Percentiles rank a stretch among this genome's conserved stretches.
These are phyloP conservation scores for Dissophora ornata DNA, from an alignment of 192 early-diverging fungal species.

Conservation along the genomic window DNA sequence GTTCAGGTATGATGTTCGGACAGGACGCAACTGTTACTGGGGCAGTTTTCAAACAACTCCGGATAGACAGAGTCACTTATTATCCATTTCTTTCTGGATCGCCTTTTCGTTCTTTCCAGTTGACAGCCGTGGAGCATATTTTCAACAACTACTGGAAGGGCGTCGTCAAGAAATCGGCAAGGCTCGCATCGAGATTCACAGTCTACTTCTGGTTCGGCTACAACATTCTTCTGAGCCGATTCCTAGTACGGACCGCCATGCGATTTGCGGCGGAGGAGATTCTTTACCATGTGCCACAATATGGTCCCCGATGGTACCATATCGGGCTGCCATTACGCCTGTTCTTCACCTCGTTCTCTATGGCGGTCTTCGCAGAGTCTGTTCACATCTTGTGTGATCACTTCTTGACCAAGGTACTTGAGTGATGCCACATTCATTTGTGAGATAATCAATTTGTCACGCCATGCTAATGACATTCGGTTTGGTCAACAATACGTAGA, in stretches of 20 bases:
- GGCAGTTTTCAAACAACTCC: no score
- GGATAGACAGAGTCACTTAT: no score
- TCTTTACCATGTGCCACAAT: constrained; percentile 31
- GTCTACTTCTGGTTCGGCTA: constrained; percentile 37
- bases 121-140: constrained; percentile 27
- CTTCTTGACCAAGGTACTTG: constrained; percentile 29
- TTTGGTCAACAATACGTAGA: no score
- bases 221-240: constrained; percentile 36
- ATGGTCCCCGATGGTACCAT: constrained; percentile 50
- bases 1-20: constrained; percentile 14
- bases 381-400: constrained; percentile 43
- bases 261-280: constrained; percentile 31
- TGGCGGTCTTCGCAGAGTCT: constrained; percentile 32
- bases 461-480: no score
- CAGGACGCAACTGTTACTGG: no score
- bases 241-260: constrained; percentile 28
- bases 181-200: constrained; percentile 18
- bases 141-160: constrained; percentile 30
- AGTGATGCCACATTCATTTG: neutral
- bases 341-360: constrained; percentile 19
- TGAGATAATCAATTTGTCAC: no score
- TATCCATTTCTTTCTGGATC: no score
- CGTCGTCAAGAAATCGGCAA: constrained; percentile 10
- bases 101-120: neutral
- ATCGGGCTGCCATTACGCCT: constrained; percentile 22